Evolutionary conservation across 768 basidiomycete species (phyloP), one percentile per base, ranked within the genome.

Genomic region (Mycena kentingensis): DNA sequence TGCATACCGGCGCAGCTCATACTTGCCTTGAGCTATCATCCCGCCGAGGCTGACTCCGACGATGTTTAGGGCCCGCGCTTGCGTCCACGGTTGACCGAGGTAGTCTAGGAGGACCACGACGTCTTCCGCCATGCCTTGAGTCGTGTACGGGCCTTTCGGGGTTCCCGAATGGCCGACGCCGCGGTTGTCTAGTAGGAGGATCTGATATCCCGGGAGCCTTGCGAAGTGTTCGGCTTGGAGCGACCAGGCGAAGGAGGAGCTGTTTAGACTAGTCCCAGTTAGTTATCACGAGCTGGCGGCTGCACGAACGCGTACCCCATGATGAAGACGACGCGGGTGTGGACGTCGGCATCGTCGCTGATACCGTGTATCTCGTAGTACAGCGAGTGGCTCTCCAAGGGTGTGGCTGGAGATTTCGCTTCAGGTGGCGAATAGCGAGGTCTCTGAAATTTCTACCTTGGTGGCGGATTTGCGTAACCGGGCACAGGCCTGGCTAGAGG

Each of bases 151-250:
- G 19, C 5, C 19, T 28, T 46, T 19, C 16, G 90, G 90, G 35
- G 81, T 74, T 4, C 76, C 80, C 26, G 85, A 88, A 65, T 89
- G 80, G 6, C 91, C 91, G 5, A 88, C 88, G 1, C 91, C 91
- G 29, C 91, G 79, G 65, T 93, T 92, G 67, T 93, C 91, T 63
- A 93, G 91, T 4, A 90, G 87, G 2, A 93, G 73, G 12, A 81
- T 71, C 1, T 82, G 77, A 61, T 85, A 87, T 27, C 81, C 70
- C 12, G 73, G 68, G 15, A 76, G 13, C 27, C 29, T 41, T 18
- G 54, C 74, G 58, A 93, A 90, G 63, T 86, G 73, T 4, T 76
- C 66, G 3, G 92, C 85, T 65, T 92, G 88, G 1, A 70, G 62
- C 0, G 65, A 63, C 90, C 87, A 90, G 1, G 76, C 75, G 61